phyloP scores from a whole-genome alignment of 495 filamentous ascomycete species.

The Endocarpon pusillum region DNA sequence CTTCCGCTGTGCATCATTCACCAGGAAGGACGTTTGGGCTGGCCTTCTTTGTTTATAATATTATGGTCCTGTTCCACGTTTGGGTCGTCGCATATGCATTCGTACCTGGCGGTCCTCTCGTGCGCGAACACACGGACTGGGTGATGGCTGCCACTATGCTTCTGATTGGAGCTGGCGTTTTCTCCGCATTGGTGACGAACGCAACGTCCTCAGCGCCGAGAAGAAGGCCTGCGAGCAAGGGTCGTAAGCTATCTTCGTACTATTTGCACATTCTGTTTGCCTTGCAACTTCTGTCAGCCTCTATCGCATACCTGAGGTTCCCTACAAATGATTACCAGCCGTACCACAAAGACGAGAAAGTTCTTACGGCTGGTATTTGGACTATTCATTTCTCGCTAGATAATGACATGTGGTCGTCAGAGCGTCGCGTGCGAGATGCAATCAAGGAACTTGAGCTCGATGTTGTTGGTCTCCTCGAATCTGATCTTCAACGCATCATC shows the following conservation, averaged over 20 bases:
- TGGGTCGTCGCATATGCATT: slow-evolving; percentile 99
- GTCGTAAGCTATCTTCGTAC: slow-evolving; percentile 42
- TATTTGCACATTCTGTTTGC: slow-evolving; percentile 54
- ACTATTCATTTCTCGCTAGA: slow-evolving; percentile 97
- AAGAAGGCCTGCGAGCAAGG: slow-evolving; percentile 20
- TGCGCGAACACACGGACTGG: slow-evolving; percentile 92
- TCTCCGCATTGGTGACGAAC: slow-evolving; percentile 45
- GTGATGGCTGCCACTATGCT: slow-evolving; percentile 78
- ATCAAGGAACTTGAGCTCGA: slow-evolving; percentile 90
- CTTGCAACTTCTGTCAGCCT: slow-evolving; percentile 63
- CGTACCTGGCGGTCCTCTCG: slow-evolving; percentile 86
- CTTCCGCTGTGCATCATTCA: slow-evolving; percentile 52
- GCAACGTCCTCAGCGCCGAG: slow-evolving; percentile 8
- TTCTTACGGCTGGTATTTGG: slow-evolving; percentile 92
- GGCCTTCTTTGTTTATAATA: slow-evolving; percentile 77
- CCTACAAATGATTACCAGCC: slow-evolving; percentile 82
- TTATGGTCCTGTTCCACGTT: slow-evolving; percentile 83
- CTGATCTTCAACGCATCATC: slow-evolving; percentile 92
- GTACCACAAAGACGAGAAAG: slow-evolving; percentile 71
- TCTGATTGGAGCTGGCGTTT: slow-evolving; percentile 70
- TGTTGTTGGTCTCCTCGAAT: slow-evolving; percentile 84
- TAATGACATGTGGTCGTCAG: slow-evolving; percentile 97
- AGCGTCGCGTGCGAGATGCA: slow-evolving; percentile 81
- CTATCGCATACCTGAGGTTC: slow-evolving; percentile 82
- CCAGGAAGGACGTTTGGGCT: slow-evolving; percentile 69